A percentile compares a stretch with the other conserved stretches of the same genome.
Conservation (phyloP, 2,329 filamentous ascomycete species). For the Pestalotiopsis sp. region DNA sequence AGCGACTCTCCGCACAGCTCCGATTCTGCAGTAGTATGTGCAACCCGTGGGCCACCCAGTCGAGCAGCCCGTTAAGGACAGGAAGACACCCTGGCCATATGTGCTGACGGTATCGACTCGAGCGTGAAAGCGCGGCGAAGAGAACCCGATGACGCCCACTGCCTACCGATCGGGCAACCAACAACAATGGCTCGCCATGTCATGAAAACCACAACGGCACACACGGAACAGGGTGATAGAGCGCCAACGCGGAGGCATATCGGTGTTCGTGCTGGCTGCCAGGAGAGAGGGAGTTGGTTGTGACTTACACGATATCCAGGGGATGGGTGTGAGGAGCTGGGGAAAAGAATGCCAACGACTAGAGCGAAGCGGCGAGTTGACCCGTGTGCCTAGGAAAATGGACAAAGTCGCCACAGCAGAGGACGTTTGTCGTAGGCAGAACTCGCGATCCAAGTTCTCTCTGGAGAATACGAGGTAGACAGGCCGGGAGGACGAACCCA, state of each 20-base stretch:
- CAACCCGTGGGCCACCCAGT: slow-evolving; percentile 4
- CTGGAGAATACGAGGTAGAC: neutral
- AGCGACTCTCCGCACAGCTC: slow-evolving; percentile 26
- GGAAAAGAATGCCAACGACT: neutral
- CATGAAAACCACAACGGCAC: neutral
- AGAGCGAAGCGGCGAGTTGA: neutral
- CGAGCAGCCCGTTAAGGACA: neutral
- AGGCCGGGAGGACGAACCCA: neutral
- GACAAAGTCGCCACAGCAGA: neutral
- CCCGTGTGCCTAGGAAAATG: neutral
- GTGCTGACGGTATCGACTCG: neutral
- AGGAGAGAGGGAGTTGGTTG: neutral
- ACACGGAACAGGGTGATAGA: neutral
- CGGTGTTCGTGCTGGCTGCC: neutral
- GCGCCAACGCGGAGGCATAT: neutral
- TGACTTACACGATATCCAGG: slow-evolving; percentile 3
- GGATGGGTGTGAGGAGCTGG: neutral
- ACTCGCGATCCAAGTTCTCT: neutral
- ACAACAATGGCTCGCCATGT: neutral
- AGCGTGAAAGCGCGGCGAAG: neutral
- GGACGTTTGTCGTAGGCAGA: neutral
- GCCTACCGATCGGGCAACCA: neutral
- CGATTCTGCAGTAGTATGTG: slow-evolving; percentile 20
- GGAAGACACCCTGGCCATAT: slow-evolving; percentile 8
- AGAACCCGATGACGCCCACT: neutral